phyloP scores from a whole-genome alignment of 2,329 filamentous ascomycete species.

The Dothidotthia symphoricarpi region DNA sequence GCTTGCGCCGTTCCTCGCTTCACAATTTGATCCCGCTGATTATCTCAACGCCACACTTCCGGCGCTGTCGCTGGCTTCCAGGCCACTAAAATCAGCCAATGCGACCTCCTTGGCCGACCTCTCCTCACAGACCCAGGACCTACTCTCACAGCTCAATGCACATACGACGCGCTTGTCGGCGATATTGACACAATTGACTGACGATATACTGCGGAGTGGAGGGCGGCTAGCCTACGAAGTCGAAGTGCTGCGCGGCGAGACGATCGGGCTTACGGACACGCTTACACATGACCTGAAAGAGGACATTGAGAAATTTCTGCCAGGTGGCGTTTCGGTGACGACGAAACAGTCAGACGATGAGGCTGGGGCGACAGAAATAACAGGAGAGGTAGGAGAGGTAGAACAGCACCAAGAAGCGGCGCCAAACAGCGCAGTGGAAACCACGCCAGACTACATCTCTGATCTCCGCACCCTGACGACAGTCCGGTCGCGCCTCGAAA shows the following conservation, averaged over 20 bases:
- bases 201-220: conserved; percentile 89
- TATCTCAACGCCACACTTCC: conserved; percentile 82
- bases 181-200: conserved; percentile 82
- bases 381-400: conserved; percentile 3
- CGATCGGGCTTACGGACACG: conserved; percentile 73
- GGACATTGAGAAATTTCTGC: conserved; percentile 72
- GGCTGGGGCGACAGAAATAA: conserved; percentile 1
- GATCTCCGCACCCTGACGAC: conserved; percentile 79
- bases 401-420: conserved; percentile 1
- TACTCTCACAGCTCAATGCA: conserved; percentile 84
- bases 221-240: conserved; percentile 91
- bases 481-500: conserved; percentile 80
- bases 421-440: conserved; percentile 1
- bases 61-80: conserved; percentile 55
- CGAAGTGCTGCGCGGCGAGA: conserved; percentile 86
- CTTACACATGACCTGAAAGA: conserved; percentile 69
- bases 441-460: conserved; percentile 58
- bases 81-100: conserved; percentile 40
- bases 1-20: conserved; percentile 71
- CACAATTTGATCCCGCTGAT: conserved; percentile 76
- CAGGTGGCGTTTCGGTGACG: conserved; percentile 41
- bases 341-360: conserved; percentile 6
- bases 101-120: conserved; percentile 69
- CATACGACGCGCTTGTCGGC: conserved; percentile 81
- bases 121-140: conserved; percentile 74